A percentile compares a stretch with the other conserved stretches of the same genome.
These are phyloP conservation scores for Balamuthia mandrillaris DNA, from an alignment of 208 protist genomes.

Conservation along the genomic window DNA sequence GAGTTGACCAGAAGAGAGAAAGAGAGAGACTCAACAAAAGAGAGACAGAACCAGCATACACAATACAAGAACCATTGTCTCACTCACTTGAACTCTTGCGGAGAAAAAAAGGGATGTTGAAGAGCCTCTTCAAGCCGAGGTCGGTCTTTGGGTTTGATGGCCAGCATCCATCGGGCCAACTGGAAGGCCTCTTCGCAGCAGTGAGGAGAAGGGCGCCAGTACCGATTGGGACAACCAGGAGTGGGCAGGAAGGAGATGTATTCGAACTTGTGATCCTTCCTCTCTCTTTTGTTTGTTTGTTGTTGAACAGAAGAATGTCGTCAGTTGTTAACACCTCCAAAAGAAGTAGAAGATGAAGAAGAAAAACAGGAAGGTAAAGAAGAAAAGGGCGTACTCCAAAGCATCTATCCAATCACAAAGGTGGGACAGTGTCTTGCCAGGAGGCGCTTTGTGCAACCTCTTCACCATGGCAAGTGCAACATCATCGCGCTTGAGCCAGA, in stretches of 20 bases:
- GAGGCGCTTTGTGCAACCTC: neutral
- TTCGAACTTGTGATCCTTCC: too few species aligned
- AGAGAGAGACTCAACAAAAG: too few species aligned
- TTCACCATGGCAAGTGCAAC: neutral
- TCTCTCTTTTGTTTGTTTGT: too few species aligned
- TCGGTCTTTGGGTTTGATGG: neutral
- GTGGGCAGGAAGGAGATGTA: neutral
- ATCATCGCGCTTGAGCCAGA: neutral
- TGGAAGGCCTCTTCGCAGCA: neutral
- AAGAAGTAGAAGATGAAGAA: neutral
- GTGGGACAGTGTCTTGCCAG: neutral
- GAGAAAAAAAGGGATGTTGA: neutral
- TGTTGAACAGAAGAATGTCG: neutral
- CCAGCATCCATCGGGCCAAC: neutral
- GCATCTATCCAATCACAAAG: neutral
- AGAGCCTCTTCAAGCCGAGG: neutral
- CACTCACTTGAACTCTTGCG: too few species aligned
- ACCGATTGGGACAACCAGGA: neutral
- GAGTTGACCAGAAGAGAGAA: too few species aligned
- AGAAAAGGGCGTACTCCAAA: neutral
- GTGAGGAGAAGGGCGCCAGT: neutral
- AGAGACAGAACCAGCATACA: too few species aligned
- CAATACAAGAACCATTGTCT: too few species aligned
- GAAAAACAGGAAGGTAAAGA: neutral
- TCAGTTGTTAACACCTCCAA: neutral